Evolutionary conservation across 2,329 filamentous ascomycete genomes (phyloP).

Genomic region (Aspergillus thermomutatus): DNA sequence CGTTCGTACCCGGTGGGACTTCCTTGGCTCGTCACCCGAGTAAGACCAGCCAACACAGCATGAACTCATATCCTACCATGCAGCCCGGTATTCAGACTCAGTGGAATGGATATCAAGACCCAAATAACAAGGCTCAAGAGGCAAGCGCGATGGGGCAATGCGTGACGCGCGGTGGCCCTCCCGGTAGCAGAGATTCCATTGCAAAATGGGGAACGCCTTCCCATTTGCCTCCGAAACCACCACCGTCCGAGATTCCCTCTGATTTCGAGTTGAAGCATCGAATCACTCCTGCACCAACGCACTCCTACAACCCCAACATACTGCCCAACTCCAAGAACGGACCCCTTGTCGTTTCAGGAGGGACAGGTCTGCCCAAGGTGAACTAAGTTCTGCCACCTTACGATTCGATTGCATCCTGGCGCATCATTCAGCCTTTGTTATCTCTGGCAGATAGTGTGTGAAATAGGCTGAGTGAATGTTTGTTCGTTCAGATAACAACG

Average conservation of each 20-base stretch:
- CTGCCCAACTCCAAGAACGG: slow-evolving; percentile 26
- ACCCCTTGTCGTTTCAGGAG: slow-evolving; percentile 41
- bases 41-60: slow-evolving; percentile 27
- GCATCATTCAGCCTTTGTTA: slow-evolving; percentile 2
- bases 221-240: slow-evolving; percentile 49
- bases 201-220: slow-evolving; percentile 51
- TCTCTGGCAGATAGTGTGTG: slow-evolving; percentile 7
- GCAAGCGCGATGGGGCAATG: slow-evolving; percentile 13
- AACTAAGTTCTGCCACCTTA: slow-evolving; percentile 14
- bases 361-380: slow-evolving; percentile 23
- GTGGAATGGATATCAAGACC: slow-evolving; percentile 28
- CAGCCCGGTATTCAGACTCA: slow-evolving; percentile 22
- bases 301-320: slow-evolving; percentile 22
- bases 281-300: slow-evolving; percentile 16
- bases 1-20: slow-evolving; percentile 70
- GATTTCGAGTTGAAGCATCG: slow-evolving; percentile 40
- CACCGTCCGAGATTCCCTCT: slow-evolving; percentile 45
- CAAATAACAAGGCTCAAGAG: slow-evolving; percentile 20
- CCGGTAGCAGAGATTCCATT: slow-evolving; percentile 37
- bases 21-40: slow-evolving; percentile 31
- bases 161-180: slow-evolving; percentile 17
- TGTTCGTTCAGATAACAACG: neutral
- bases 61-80: slow-evolving; percentile 25
- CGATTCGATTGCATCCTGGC: neutral
- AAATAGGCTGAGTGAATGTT: neutral